Percentiles rank a stretch among this genome's conserved stretches.
phyloP scores from a whole-genome alignment of 176 grass and related monocot genomes.

The Oryza meyeriana region DNA sequence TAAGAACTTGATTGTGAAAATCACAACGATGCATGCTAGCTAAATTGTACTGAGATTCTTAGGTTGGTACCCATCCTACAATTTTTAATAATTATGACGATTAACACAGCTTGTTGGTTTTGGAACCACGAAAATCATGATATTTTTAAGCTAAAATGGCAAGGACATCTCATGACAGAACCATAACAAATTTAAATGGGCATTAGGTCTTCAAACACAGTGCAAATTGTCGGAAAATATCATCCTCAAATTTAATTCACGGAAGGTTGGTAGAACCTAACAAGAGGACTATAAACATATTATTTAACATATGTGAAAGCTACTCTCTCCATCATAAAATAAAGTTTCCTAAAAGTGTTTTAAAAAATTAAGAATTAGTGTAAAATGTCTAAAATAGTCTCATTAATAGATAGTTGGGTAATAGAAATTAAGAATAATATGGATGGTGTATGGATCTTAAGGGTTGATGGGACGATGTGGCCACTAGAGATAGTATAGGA shows the following conservation, averaged over 20 bases:
- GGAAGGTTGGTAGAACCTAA: neutral
- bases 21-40: too few relatives aligned
- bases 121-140: neutral
- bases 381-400: too few relatives aligned
- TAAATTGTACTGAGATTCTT: too few relatives aligned
- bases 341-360: too few relatives aligned
- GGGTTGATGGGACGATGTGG: too few relatives aligned
- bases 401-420: too few relatives aligned
- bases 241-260: neutral
- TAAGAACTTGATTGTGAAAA: neutral
- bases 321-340: too few relatives aligned
- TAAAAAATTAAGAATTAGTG: too few relatives aligned
- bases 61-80: neutral
- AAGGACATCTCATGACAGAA: neutral
- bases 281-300: neutral
- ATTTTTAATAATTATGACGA: neutral
- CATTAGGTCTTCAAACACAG: neutral
- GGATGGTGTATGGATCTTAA: too few relatives aligned
- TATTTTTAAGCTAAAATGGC: neutral
- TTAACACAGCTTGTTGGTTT: neutral
- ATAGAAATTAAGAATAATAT: too few relatives aligned
- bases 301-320: neutral
- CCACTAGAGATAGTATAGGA: too few relatives aligned
- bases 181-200: neutral
- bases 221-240: conserved; percentile 8